These are phyloP conservation scores for Rhododendron ovatum DNA, from an alignment of 148 eudicot species.

Conservation along the genomic window DNA sequence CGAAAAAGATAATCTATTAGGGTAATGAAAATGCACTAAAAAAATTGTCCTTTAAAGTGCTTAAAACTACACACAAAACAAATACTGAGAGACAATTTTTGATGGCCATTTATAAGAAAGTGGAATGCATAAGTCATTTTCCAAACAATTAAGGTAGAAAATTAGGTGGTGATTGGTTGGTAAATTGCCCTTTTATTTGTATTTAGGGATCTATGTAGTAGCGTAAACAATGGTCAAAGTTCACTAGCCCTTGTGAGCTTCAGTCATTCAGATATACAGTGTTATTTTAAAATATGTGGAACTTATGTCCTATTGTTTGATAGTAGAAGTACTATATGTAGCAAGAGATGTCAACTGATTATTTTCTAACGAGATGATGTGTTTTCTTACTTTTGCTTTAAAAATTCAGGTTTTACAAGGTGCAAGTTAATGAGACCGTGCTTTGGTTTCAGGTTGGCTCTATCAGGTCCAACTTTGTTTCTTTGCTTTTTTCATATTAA, in stretches of 20 bases:
- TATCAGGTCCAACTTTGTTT: conserved; percentile 50
- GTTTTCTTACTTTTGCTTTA: conserved; percentile 1
- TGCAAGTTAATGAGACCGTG: conserved; percentile 70
- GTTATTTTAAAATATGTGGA: neutral
- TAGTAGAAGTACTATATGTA: neutral
- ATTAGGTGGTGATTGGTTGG: conserved; percentile 13
- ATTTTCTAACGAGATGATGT: neutral
- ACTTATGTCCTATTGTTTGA: neutral
- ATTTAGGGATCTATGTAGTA: neutral
- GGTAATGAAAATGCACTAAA: neutral
- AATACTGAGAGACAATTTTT: neutral
- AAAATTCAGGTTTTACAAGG: conserved; percentile 76
- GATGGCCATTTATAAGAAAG: neutral
- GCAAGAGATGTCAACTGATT: neutral
- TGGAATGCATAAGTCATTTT: neutral
- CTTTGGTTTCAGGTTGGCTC: conserved; percentile 99
- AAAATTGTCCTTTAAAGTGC: neutral
- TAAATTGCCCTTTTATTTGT: neutral
- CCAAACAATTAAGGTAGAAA: neutral
- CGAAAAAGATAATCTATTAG: neutral
- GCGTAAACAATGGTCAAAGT: neutral
- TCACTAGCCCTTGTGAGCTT: neutral
- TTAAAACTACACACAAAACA: neutral
- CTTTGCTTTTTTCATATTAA: conserved; percentile 12
- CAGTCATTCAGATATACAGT: neutral